These are phyloP conservation scores for Akanthomyces muscarius DNA, from an alignment of 2,329 filamentous ascomycete species.

Conservation along the genomic window DNA sequence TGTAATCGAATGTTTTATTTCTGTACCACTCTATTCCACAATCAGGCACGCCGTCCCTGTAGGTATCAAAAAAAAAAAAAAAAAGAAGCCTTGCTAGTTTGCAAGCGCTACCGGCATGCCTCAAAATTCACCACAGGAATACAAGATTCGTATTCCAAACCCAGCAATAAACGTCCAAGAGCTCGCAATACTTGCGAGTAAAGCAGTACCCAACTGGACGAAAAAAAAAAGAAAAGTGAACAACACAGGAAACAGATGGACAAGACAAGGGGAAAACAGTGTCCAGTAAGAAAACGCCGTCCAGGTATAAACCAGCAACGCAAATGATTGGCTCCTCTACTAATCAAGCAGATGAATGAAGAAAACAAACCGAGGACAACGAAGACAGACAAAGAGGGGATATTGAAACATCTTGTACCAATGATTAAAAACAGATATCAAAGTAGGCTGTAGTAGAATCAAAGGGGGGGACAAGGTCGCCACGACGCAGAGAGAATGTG, in stretches of 20 bases:
- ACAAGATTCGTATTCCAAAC: neutral
- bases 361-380: neutral
- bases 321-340: neutral
- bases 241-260: neutral
- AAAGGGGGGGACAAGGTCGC: neutral
- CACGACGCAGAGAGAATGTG: neutral
- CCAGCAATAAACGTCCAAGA: neutral
- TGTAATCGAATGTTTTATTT: neutral
- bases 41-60: neutral
- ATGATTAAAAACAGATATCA: constrained; percentile 9
- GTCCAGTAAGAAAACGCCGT: constrained; percentile 2
- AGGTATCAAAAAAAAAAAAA: constrained; percentile 1
- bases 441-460: constrained; percentile 6
- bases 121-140: neutral
- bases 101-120: neutral
- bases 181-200: neutral
- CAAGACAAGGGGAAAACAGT: neutral
- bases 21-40: neutral
- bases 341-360: neutral
- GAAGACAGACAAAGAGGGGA: neutral
- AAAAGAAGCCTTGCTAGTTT: neutral
- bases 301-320: constrained; percentile 2
- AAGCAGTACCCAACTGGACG: neutral
- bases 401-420: neutral
- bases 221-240: constrained; percentile 3